Evolutionary conservation across 1,284 basidiomycete species (phyloP).

Genomic region (Papiliotrema terrestris): DNA sequence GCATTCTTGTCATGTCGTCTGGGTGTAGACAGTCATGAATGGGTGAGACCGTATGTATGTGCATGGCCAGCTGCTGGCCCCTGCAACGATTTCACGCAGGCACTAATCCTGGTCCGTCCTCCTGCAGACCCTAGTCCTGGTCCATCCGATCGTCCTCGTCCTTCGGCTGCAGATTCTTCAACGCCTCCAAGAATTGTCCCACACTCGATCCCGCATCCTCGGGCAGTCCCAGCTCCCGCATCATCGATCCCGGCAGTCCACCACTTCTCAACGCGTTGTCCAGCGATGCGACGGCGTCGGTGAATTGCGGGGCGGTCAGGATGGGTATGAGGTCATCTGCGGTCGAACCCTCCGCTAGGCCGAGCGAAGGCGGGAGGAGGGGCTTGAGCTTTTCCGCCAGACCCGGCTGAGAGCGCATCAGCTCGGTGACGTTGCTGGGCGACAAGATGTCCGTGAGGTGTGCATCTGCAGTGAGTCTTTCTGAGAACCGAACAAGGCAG

Average conservation of each 20-base stretch:
- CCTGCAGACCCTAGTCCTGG: slow-evolving; percentile 22
- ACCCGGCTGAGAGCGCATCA: slow-evolving; percentile 26
- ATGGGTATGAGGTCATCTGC: slow-evolving; percentile 37
- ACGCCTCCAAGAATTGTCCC: slow-evolving; percentile 38
- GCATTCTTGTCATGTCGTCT: no score
- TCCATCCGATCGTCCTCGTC: slow-evolving; percentile 31
- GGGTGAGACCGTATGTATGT: no score
- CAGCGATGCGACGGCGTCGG: slow-evolving; percentile 41
- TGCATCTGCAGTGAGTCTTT: slow-evolving; percentile 18
- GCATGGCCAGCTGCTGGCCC: no score
- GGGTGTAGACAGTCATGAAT: no score
- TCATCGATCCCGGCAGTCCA: slow-evolving; percentile 40
- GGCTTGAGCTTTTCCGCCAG: slow-evolving; percentile 31
- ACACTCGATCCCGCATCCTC: slow-evolving; percentile 37
- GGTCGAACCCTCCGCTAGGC: slow-evolving; percentile 27
- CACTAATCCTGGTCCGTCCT: no score
- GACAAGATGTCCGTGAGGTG: slow-evolving; percentile 43
- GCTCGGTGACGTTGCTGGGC: slow-evolving; percentile 29
- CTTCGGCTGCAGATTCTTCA: slow-evolving; percentile 13
- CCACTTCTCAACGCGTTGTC: slow-evolving; percentile 46
- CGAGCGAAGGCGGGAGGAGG: slow-evolving; percentile 37
- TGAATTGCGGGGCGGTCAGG: slow-evolving; percentile 44
- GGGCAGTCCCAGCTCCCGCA: slow-evolving; percentile 40
- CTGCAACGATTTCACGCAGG: no score
- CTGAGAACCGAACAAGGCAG: no score